Percentiles rank a stretch among this genome's conserved stretches.
Conservation (phyloP, 257 asterid genomes). For the Anisodus tanguticus region DNA sequence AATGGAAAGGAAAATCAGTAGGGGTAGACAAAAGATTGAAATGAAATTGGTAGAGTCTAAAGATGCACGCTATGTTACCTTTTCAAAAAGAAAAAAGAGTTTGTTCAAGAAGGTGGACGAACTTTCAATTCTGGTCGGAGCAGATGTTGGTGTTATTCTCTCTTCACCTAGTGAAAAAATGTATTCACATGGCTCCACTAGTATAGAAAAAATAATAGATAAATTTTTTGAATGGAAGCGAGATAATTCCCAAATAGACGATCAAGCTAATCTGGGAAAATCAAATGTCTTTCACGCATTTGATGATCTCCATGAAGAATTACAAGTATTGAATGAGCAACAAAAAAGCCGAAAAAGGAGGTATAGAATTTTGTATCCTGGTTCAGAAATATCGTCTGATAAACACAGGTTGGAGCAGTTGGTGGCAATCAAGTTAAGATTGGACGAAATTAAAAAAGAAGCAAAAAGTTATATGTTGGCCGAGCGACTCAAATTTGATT, state of each 20-base stretch:
- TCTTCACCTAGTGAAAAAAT: constrained; percentile 21
- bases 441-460: background rate
- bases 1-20: background rate
- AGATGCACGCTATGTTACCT: background rate
- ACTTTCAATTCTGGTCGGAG: background rate
- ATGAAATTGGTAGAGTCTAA: background rate
- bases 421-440: background rate
- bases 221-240: background rate
- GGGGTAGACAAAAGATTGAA: background rate
- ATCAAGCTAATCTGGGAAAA: background rate
- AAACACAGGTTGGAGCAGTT: background rate
- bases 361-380: background rate
- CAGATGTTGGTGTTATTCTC: background rate
- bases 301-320: background rate
- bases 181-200: background rate
- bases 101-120: background rate
- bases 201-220: background rate
- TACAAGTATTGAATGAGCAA: background rate
- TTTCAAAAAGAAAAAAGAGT: background rate
- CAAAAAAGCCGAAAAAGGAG: background rate
- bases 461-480: background rate
- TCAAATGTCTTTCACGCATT: background rate
- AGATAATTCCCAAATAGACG: background rate
- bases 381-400: background rate
- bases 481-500: background rate